Percentiles rank a stretch among this genome's conserved stretches.
phyloP scores from a whole-genome alignment of 345 rosid genomes.

The Linum usitatissimum region DNA sequence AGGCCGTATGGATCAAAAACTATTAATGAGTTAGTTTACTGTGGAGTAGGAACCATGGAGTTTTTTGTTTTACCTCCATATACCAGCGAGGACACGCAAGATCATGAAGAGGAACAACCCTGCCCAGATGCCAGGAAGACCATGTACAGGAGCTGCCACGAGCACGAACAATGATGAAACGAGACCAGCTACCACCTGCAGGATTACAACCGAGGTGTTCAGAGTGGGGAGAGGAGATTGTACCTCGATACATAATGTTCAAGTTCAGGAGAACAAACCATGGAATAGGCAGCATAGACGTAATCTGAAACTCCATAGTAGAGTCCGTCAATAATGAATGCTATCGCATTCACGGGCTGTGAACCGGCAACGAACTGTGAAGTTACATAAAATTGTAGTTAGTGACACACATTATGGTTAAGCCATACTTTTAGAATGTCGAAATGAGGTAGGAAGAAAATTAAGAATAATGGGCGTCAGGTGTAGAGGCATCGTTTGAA shows the following conservation, averaged over 20 bases:
- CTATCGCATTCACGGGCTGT: conserved; percentile 85
- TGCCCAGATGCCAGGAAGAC: conserved; percentile 79
- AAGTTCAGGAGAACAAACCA: conserved; percentile 34
- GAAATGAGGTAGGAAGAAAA: too few species aligned
- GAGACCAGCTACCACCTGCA: conserved; percentile 51
- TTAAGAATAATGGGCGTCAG: too few species aligned
- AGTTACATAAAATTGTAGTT: not conserved
- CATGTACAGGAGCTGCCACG: conserved; percentile 53
- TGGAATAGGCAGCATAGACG: conserved; percentile 79
- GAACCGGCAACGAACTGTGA: conserved; percentile 91
- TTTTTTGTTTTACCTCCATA: conserved; percentile 58
- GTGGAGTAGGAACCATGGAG: not conserved
- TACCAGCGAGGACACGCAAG: conserved; percentile 68
- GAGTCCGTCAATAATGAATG: conserved; percentile 86
- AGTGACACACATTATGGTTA: too few species aligned
- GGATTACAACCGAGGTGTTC: conserved; percentile 8
- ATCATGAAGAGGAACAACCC: conserved; percentile 91
- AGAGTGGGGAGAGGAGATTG: conserved; percentile 9
- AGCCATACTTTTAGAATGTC: too few species aligned
- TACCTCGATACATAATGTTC: not conserved
- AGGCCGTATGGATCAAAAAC: not conserved
- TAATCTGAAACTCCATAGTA: conserved; percentile 92
- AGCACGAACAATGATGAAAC: conserved; percentile 54
- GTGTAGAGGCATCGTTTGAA: not conserved
- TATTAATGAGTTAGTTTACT: not conserved